phyloP scores from a whole-genome alignment of 345 rosid species.

The Eutrema yunnanense region DNA sequence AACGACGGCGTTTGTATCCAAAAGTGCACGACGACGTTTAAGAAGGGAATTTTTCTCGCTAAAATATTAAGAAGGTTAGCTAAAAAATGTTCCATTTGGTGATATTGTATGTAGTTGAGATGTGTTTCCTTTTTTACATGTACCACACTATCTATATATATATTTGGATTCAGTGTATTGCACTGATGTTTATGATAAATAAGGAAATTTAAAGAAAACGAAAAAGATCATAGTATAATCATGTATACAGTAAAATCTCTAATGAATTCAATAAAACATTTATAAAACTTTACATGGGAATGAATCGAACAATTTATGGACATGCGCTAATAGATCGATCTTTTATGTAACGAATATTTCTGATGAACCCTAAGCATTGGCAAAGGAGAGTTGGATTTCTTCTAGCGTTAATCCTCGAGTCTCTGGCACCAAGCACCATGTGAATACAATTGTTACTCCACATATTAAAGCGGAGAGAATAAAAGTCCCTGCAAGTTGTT shows the following conservation, averaged over 20 bases:
- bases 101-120: too few relatives aligned
- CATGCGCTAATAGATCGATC: neutral
- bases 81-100: too few relatives aligned
- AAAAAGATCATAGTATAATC: too few relatives aligned
- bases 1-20: neutral
- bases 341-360: neutral
- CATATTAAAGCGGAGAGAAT: slow-evolving; percentile 31
- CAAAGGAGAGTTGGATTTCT: slow-evolving; percentile 41
- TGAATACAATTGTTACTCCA: slow-evolving; percentile 31
- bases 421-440: slow-evolving; percentile 43
- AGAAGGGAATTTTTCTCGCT: too few relatives aligned
- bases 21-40: neutral
- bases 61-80: too few relatives aligned
- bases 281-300: neutral
- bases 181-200: too few relatives aligned
- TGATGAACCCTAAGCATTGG: neutral
- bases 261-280: too few relatives aligned
- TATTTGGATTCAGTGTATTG: too few relatives aligned
- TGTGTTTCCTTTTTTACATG: too few relatives aligned
- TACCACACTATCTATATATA: too few relatives aligned
- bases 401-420: slow-evolving; percentile 45
- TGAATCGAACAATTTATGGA: neutral
- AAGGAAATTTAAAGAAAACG: too few relatives aligned
- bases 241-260: too few relatives aligned
- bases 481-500: slow-evolving; percentile 32